These are phyloP conservation scores for Haplosporangium gracile DNA, from an alignment of 192 early-diverging fungal genomes.

Conservation along the genomic window DNA sequence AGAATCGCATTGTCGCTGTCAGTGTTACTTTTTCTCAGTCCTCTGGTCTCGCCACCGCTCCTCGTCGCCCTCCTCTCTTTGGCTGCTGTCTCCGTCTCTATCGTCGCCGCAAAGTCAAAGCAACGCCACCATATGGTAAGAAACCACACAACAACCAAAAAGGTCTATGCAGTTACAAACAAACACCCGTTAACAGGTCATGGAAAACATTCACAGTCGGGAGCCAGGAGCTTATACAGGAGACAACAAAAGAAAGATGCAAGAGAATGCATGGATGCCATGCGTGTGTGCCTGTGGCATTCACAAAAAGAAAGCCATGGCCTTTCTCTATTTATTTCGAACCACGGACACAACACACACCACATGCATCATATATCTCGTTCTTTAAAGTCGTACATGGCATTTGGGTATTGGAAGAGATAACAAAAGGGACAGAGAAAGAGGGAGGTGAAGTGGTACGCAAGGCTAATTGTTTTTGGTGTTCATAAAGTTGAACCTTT, in stretches of 20 bases:
- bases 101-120: slow-evolving; percentile 14
- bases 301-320: neutral
- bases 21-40: neutral
- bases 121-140: slow-evolving; percentile 20
- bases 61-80: slow-evolving; percentile 1
- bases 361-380: no score
- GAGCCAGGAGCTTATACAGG: neutral
- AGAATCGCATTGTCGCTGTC: slow-evolving; percentile 13
- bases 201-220: neutral
- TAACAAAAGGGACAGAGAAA: no score
- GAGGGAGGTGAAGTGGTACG: no score
- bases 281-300: neutral
- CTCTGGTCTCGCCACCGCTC: neutral
- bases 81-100: slow-evolving; percentile 17
- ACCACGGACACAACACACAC: no score
- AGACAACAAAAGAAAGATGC: neutral
- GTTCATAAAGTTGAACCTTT: no score
- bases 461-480: no score
- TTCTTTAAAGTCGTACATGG: no score
- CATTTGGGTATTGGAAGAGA: no score
- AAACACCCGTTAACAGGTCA: neutral
- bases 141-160: neutral
- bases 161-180: neutral
- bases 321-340: no score
- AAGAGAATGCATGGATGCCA: neutral